phyloP scores from a whole-genome alignment of 2,329 filamentous ascomycete genomes.

The Lasiodiplodia theobromae region DNA sequence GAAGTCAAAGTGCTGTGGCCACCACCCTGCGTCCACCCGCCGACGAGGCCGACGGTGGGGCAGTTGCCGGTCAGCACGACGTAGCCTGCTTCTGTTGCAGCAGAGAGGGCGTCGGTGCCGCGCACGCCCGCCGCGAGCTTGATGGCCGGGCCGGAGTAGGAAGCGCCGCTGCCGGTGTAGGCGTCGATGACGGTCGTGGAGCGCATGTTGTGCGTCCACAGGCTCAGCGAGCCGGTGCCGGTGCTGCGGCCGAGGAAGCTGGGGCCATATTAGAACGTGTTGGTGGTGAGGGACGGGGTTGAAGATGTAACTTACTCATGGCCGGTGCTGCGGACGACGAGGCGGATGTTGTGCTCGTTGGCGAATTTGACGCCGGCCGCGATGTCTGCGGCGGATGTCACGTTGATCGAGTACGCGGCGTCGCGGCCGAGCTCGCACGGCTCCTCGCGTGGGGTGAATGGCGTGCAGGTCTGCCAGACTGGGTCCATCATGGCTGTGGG shows the following conservation, averaged over 20 bases:
- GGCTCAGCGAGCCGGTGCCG: constrained; percentile 42
- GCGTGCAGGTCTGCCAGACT: constrained; percentile 19
- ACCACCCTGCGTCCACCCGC: constrained; percentile 43
- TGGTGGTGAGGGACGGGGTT: too few species aligned
- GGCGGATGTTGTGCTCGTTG: constrained; percentile 40
- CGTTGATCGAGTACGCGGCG: constrained; percentile 13
- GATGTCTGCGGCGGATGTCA: constrained; percentile 30
- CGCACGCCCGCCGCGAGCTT: constrained; percentile 43
- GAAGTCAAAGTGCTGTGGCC: constrained; percentile 36
- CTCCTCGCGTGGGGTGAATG: constrained; percentile 4
- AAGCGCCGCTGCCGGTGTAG: constrained; percentile 34
- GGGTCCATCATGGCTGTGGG: constrained; percentile 7
- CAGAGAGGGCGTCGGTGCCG: constrained; percentile 40
- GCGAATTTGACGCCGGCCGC: constrained; percentile 38
- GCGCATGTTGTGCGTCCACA: constrained; percentile 48
- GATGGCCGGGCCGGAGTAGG: constrained; percentile 40
- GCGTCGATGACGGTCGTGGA: constrained; percentile 38
- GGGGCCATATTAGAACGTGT: constrained; percentile 22
- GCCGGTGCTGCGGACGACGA: constrained; percentile 47
- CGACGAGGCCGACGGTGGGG: constrained; percentile 42
- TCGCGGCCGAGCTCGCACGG: constrained; percentile 6
- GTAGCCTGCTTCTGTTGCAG: constrained; percentile 35
- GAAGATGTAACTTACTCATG: constrained; percentile 39
- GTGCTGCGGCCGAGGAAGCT: constrained; percentile 42
- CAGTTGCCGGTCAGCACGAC: constrained; percentile 42